phyloP scores from a whole-genome alignment of 805 yeast genomes.

The Wickerhamiella bombiphila region DNA sequence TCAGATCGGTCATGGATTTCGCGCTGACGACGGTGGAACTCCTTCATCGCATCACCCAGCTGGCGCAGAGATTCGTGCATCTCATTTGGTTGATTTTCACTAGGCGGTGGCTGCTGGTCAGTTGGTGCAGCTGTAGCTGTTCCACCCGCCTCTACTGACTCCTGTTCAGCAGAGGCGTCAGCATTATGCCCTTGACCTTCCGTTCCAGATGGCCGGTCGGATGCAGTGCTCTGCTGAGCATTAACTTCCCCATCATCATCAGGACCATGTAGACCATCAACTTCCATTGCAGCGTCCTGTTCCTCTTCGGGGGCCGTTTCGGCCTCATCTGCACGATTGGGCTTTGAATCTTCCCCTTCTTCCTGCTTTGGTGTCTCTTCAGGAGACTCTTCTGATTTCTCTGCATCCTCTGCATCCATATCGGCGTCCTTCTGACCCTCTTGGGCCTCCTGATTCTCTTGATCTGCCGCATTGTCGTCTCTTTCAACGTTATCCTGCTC shows the following conservation, averaged over 20 bases:
- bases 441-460: constrained; percentile 17
- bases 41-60: constrained; percentile 82
- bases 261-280: constrained; percentile 43
- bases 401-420: constrained; percentile 25
- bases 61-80: constrained; percentile 55
- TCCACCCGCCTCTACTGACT: constrained; percentile 36
- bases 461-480: constrained; percentile 21
- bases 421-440: constrained; percentile 22
- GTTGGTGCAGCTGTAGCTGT: constrained; percentile 43
- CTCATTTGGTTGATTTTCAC: constrained; percentile 21
- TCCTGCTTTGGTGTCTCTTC: constrained; percentile 22
- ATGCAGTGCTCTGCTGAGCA: constrained; percentile 16
- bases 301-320: constrained; percentile 25
- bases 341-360: constrained; percentile 29
- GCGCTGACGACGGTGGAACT: constrained; percentile 78
- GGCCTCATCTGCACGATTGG: constrained; percentile 61
- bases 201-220: constrained; percentile 26
- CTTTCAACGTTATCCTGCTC: constrained; percentile 18
- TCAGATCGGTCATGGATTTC: constrained; percentile 48
- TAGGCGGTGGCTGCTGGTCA: constrained; percentile 36
- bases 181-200: constrained; percentile 45
- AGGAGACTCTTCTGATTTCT: constrained; percentile 21
- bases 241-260: constrained; percentile 47
- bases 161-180: constrained; percentile 27
- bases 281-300: constrained; percentile 19